Evolutionary conservation across 2,329 filamentous ascomycete genomes (phyloP).

Genomic region (Stagonosporopsis chrysanthemi): DNA sequence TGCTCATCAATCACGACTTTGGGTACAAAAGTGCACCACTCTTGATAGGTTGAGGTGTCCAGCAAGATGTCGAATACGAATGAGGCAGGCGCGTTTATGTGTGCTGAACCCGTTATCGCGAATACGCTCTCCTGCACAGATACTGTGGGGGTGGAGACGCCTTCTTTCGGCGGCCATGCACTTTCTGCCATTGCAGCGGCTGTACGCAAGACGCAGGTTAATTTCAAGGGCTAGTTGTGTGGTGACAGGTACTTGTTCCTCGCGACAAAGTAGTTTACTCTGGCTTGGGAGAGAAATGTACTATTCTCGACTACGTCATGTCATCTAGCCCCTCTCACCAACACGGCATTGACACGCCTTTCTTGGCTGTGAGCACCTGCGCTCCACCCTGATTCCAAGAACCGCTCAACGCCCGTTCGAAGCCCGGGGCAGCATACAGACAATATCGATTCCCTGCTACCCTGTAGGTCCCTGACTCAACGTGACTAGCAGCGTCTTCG

Average conservation of each 20-base stretch:
- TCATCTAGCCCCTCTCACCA: too few species aligned
- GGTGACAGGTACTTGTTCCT: background rate
- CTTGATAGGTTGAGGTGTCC: conserved; percentile 22
- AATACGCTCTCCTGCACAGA: conserved; percentile 7
- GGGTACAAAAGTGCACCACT: conserved; percentile 34
- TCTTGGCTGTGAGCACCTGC: background rate
- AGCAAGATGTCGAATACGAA: conserved; percentile 30
- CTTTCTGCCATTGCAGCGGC: conserved; percentile 6
- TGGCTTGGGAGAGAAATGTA: background rate
- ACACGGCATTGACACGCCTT: background rate
- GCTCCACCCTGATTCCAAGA: background rate
- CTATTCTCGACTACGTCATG: background rate
- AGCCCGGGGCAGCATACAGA: background rate
- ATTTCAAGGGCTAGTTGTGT: background rate
- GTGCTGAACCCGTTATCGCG: conserved; percentile 5
- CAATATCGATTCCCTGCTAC: background rate
- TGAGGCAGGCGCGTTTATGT: conserved; percentile 25
- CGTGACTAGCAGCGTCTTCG: background rate
- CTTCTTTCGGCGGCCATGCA: conserved; percentile 13
- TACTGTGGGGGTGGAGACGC: conserved; percentile 15
- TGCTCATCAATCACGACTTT: conserved; percentile 22
- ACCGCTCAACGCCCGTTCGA: background rate
- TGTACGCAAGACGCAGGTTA: background rate
- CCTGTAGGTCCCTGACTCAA: background rate
- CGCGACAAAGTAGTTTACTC: background rate